Base-by-base conservation (phyloP, 2,329 filamentous ascomycete species). In the Aspergillus neoniger region DNA sequence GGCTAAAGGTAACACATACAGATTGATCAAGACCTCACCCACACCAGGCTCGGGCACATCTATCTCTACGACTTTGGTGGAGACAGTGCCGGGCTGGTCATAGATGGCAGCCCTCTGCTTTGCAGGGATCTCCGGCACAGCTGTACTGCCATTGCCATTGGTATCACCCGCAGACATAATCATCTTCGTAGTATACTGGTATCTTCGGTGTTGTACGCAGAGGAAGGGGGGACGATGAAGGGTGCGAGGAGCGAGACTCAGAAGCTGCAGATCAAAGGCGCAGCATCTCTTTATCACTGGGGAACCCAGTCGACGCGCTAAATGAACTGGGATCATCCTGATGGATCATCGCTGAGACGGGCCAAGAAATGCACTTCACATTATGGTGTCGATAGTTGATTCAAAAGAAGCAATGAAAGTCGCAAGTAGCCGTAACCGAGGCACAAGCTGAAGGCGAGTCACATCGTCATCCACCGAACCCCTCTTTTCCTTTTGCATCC, bases 101-200 rank as follows among this genome's bases (percentile, higher is more conserved):
- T 88, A 90, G 59, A 90, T 77, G 60, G 77, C 74, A 39, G 86
- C 87, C 75, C 88, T 89, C 74, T 88, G 84, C 62, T 83, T 87
- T 68, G 82, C 81, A 4, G 87, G 82, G 23, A 84, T 77, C 32
- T 80, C 75, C 38, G 75, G 66, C 15, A 30, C 25, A n/a, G 66
- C 64, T 15, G 50, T 57, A 50, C n/a, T 7, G 9, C 21, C 23
- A 23, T 12, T 48, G 21, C 12, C 21, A 8, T 30, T 12, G 25
- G 6, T 28, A 17, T 17, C 25, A 36, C 25, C 25, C 25, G 14
- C 10, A n/a, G 47, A 19, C 25, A 3, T 5, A 59, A 72, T 64
- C 76, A 78, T 78, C 6, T 48, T 70, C 58, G 47, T 15, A 41
- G 54, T 21, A 23, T 25, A 25, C 8, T 28, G 44, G 14, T 49